Evolutionary conservation across 495 filamentous ascomycete species (phyloP), one percentile per base, ranked within the genome.

Genomic region (Lindgomyces ingoldianus): DNA sequence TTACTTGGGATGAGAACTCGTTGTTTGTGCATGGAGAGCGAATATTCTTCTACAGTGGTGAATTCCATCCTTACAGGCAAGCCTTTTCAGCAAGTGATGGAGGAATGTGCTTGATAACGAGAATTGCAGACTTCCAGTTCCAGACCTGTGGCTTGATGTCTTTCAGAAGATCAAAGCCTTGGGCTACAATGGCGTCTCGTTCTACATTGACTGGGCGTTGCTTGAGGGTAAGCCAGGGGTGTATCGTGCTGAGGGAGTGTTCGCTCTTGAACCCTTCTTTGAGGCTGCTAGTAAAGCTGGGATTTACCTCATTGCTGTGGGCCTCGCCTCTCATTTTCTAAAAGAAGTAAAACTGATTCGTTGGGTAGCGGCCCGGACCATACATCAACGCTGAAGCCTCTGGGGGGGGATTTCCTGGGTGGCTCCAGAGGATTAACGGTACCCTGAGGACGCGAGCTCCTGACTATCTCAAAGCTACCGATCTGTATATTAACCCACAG

Each of bases 141-240:
- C 86, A 0, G 80, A 82, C 19, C 78, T 93, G 3, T 91, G 83
- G 81, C 79, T 87, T 44, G 90, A 93, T 70, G 72, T 93, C 29
- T 85, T 94, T 69, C 85, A 91, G 67, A 94, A 94, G 74, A 81
- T 91, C 74, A 90, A 86, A 73, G 87, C 88, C 25, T 71, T 90
- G 0, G 90, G 90, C 1, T 91, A 90, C 75, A 91, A 88, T 62
- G 78, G 80, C n/a, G 85, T 90, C 16, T 89, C 85, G 0, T 89
- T 92, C 74, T 91, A 91, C 69, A 75, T 84, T 16, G 80, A 91
- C 65, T 93, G 89, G 90, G 87, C 87, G n/a, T 74, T 92, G n/a
- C 70, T 90, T 1, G 89, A 93, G 74, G 89, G 88, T 27, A 84
- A 88, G 59, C 86, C 80, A 1, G 89, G 87, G 0, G 76, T 83